Percentiles rank a stretch among this genome's conserved stretches.
phyloP scores from a whole-genome alignment of 2,329 filamentous ascomycete genomes.

The Biscogniauxia marginata region DNA sequence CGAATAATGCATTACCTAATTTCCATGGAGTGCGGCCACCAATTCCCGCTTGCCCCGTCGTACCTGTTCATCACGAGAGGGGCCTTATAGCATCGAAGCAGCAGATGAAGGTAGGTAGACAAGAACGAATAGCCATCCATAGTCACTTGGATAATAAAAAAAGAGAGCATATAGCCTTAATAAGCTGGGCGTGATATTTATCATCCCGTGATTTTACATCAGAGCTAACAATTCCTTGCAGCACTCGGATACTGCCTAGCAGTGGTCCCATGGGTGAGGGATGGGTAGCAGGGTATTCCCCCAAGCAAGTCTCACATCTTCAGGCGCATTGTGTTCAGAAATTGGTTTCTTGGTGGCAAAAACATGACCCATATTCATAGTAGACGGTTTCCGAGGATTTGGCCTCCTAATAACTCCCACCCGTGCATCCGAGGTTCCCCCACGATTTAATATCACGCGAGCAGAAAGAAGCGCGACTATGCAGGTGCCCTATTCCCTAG shows the following conservation, averaged over 20 bases:
- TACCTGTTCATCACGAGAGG: too few relatives aligned
- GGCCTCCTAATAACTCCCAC: conserved; percentile 38
- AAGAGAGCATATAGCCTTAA: neutral
- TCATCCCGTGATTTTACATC: neutral
- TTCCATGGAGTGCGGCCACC: too few relatives aligned
- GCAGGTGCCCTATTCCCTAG: conserved; percentile 41
- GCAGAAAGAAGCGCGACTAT: conserved; percentile 48
- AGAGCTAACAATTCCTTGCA: neutral
- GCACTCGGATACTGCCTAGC: neutral
- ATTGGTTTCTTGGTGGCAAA: conserved; percentile 31
- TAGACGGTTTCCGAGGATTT: conserved; percentile 36
- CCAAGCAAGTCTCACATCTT: conserved; percentile 11
- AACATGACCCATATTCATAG: conserved; percentile 37
- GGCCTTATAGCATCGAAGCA: too few relatives aligned
- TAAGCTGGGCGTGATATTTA: neutral
- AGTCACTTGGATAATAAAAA: too few relatives aligned
- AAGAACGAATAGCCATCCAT: too few relatives aligned
- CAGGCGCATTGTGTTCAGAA: conserved; percentile 10
- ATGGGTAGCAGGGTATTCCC: neutral
- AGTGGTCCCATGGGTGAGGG: neutral
- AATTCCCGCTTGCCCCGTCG: too few relatives aligned
- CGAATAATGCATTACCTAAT: too few relatives aligned
- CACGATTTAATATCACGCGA: conserved; percentile 48
- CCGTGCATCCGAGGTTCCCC: conserved; percentile 45
- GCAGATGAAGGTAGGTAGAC: too few relatives aligned